Conservation (phyloP, 2,329 filamentous ascomycete genomes). For the Talaromyces sp. region DNA sequence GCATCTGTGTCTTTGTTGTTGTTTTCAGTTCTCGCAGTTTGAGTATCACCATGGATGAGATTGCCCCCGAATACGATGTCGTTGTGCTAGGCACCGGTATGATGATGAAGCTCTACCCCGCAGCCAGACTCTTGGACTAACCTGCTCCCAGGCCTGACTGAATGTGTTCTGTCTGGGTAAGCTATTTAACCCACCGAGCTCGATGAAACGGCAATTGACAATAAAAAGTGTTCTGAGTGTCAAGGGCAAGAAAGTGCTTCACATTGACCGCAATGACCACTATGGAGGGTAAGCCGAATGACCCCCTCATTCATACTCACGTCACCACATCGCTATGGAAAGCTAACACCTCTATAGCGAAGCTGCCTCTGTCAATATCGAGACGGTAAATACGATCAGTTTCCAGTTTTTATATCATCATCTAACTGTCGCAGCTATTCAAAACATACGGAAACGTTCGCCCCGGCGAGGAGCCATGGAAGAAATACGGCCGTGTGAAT, state of each 20-base stretch:
- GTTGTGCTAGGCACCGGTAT: constrained; percentile 96
- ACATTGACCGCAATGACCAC: constrained; percentile 98
- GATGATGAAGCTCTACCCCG: constrained; percentile 35
- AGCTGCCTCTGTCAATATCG: constrained; percentile 93
- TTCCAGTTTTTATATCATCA: background rate
- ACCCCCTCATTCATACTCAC: constrained; percentile 13
- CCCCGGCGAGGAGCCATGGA: constrained; percentile 86
- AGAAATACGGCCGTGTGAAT: constrained; percentile 92
- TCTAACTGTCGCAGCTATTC: constrained; percentile 70
- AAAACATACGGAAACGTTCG: constrained; percentile 89
- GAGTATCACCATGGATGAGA: constrained; percentile 79
- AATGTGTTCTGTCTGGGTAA: constrained; percentile 98
- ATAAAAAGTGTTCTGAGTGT: constrained; percentile 80
- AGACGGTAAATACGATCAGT: constrained; percentile 61
- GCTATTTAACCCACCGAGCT: constrained; percentile 23
- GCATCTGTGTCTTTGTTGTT: background rate
- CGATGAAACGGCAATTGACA: constrained; percentile 22
- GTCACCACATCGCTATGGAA: constrained; percentile 28
- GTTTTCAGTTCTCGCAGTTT: constrained; percentile 12
- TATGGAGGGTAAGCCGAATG: constrained; percentile 78
- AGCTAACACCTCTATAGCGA: constrained; percentile 59
- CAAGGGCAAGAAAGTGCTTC: constrained; percentile 97
- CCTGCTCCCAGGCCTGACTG: constrained; percentile 73
- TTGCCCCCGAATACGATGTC: constrained; percentile 97
- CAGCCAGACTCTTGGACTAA: constrained; percentile 27